Percentiles rank a stretch among this genome's conserved stretches.
Conservation (phyloP, 371 early-diverging fungal species). For the Synchytrium microbalum region DNA sequence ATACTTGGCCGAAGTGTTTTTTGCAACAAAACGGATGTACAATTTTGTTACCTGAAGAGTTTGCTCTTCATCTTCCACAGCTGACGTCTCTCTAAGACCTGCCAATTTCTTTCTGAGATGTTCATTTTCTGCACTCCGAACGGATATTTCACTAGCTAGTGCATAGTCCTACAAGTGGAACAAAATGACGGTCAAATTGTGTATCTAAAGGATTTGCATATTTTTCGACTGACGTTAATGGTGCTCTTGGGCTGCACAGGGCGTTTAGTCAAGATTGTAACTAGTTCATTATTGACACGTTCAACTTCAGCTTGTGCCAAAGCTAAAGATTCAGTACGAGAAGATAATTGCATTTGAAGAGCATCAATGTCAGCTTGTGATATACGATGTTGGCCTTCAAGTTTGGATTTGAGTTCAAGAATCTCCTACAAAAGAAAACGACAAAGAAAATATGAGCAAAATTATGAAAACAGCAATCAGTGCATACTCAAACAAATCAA, state of each 20-base stretch:
- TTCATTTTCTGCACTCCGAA: background rate
- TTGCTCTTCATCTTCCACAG: background rate
- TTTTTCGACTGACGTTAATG: no score
- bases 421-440: no score
- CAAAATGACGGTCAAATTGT: no score
- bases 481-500: background rate
- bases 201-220: no score
- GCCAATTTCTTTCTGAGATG: background rate
- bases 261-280: no score
- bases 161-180: background rate
- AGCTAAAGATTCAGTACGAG: background rate
- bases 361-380: background rate
- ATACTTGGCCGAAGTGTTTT: no score
- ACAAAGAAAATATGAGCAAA: no score
- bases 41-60: no score
- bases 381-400: background rate
- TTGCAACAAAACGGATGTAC: no score
- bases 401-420: background rate
- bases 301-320: background rate
- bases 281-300: no score
- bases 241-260: no score
- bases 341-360: background rate
- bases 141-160: background rate
- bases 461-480: no score
- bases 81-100: background rate